Evolutionary conservation across 768 basidiomycete genomes (phyloP).

Genomic region (Leccinum uliginosum): DNA sequence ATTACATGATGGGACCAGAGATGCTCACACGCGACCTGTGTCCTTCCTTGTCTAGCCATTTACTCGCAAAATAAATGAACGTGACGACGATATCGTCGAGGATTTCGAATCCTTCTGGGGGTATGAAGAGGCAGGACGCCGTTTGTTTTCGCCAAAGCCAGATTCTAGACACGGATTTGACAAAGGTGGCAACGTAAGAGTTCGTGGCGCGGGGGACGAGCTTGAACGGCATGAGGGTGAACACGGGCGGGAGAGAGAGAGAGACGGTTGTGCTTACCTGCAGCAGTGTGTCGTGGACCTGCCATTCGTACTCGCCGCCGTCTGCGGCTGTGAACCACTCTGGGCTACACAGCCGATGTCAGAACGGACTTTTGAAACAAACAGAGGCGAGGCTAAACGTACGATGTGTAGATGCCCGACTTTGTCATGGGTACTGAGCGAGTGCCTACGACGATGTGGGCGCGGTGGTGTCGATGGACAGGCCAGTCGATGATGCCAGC

Average conservation of each 20-base stretch:
- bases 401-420: constrained; percentile 23
- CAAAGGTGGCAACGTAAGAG: constrained; percentile 28
- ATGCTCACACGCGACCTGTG: constrained; percentile 8
- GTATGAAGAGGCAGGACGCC: constrained; percentile 24
- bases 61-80: constrained; percentile 32
- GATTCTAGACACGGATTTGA: constrained; percentile 14
- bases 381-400: neutral
- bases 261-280: constrained; percentile 15
- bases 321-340: constrained; percentile 24
- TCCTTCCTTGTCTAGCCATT: constrained; percentile 25
- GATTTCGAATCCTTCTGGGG: constrained; percentile 27
- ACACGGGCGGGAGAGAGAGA: neutral
- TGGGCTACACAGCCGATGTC: constrained; percentile 9
- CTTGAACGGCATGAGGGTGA: constrained; percentile 2
- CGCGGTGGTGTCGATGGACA: neutral
- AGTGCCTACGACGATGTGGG: constrained; percentile 23
- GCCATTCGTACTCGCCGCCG: constrained; percentile 27
- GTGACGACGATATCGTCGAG: constrained; percentile 35
- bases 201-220: constrained; percentile 19
- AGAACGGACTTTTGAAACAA: neutral
- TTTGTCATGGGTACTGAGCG: constrained; percentile 22
- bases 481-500: constrained; percentile 32
- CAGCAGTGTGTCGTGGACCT: constrained; percentile 18
- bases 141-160: constrained; percentile 12
- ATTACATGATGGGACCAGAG: neutral